phyloP scores from a whole-genome alignment of 1,284 basidiomycete species.

The Leccinum pachyderme region DNA sequence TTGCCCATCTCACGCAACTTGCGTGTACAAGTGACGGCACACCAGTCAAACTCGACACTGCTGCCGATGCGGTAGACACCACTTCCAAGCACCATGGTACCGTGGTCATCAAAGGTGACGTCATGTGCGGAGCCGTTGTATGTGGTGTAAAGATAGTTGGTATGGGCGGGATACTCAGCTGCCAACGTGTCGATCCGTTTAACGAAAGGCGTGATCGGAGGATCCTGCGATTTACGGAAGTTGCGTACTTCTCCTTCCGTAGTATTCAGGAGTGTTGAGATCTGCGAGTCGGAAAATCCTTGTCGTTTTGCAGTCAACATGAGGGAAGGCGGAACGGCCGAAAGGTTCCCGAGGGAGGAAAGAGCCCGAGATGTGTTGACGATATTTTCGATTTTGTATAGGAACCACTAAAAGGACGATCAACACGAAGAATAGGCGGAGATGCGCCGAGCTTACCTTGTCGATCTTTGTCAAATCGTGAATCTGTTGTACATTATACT shows the following conservation, averaged over 20 bases:
- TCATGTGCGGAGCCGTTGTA: conserved; percentile 98
- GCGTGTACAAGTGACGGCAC: conserved; percentile 96
- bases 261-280: conserved; percentile 71
- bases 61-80: conserved; percentile 98
- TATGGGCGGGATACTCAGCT: conserved; percentile 98
- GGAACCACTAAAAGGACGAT: conserved; percentile 73
- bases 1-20: conserved; percentile 88
- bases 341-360: conserved; percentile 66
- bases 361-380: conserved; percentile 80
- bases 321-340: conserved; percentile 64
- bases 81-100: conserved; percentile 98
- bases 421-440: not conserved
- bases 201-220: conserved; percentile 87
- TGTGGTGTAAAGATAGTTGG: conserved; percentile 99
- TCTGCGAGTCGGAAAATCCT: conserved; percentile 95
- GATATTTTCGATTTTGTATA: conserved; percentile 98
- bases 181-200: conserved; percentile 99
- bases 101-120: conserved; percentile 93
- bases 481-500: conserved; percentile 86
- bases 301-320: conserved; percentile 85
- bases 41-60: conserved; percentile 99
- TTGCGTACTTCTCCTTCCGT: conserved; percentile 81
- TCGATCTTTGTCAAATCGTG: conserved; percentile 98
- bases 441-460: conserved; percentile 51
- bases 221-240: conserved; percentile 78